Base-by-base conservation (phyloP, 495 filamentous ascomycete species). In the Daldinia grandis region DNA sequence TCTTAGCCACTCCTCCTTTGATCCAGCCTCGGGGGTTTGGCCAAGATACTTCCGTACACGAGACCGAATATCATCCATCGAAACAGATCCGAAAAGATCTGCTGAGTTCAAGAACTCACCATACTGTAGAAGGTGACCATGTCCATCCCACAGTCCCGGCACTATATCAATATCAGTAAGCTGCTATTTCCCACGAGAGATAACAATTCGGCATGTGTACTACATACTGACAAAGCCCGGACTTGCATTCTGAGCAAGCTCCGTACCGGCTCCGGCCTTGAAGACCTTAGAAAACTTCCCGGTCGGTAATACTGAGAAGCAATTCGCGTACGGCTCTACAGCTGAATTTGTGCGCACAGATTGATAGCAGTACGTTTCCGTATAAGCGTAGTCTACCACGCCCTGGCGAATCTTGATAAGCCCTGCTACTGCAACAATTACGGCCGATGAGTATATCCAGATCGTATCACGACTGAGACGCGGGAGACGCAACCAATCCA, bases 91-190 rank as follows among this genome's bases (percentile, higher is more conserved):
- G 71, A 89, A 90, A 8, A 91, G 71, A 60, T 86, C 81, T 0
- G 86, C 88, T 35, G 83, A 85, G 65, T 87, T 81, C 64, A 90
- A 72, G 68, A 89, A 88, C 76, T 91, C 87, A 19, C 89, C 89
- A 73, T 89, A 90, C 66, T 81, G 81, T 24, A 89, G 66, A 64
- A 90, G 69, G 71, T 91, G 89, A 0, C 87, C 89, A 63, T 91
- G 89, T 0, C 86, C 87, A 63, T 91, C 89, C 85, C 88, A 90
- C 4, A 91, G 74, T 0, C 88, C 89, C 0, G 89, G 89, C 50
- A 89, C 56, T 58, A 42, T 42, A 28, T 1, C 24, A 58, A 35
- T 24, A 7, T 28, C 0, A 58, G 56, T 58, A 12, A 58, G 35
- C 7, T 31, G 42, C 21, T 6, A 42, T 42, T 3, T 28, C 12